Evolutionary conservation across 2,329 filamentous ascomycete species (phyloP).

Genomic region (Alternaria ventricosa): DNA sequence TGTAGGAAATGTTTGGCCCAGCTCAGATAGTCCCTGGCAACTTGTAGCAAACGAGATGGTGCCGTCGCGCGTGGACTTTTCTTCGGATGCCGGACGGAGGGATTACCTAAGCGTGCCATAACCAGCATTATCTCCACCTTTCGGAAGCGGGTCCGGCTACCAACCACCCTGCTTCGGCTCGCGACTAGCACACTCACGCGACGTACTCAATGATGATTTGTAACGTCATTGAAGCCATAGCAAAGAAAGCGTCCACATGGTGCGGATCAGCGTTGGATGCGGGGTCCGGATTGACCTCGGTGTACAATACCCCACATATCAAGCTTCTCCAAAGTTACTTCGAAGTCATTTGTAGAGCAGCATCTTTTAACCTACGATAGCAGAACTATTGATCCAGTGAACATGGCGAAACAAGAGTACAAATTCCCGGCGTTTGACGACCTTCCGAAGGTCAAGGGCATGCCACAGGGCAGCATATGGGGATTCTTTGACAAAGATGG

Average conservation of each 20-base stretch:
- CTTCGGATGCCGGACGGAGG: background rate
- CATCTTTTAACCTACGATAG: background rate
- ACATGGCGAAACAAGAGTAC: conserved; percentile 19
- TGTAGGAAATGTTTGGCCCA: no score
- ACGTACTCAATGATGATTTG: background rate
- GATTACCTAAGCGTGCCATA: background rate
- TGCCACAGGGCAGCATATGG: conserved; percentile 45
- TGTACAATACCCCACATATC: background rate
- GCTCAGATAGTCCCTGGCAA: no score
- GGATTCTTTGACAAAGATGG: conserved; percentile 44
- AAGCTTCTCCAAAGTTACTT: background rate
- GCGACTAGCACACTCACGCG: background rate
- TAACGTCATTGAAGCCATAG: conserved; percentile 1
- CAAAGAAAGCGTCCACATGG: background rate
- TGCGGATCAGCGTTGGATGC: background rate
- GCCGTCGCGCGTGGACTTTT: background rate
- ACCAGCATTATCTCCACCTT: background rate
- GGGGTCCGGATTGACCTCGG: conserved; percentile 4
- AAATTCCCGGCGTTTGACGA: conserved; percentile 44
- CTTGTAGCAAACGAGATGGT: background rate
- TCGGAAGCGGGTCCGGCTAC: background rate
- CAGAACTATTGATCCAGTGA: background rate
- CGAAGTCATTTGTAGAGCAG: background rate
- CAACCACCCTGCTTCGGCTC: background rate
- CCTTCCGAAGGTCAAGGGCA: conserved; percentile 36